Evolutionary conservation across 805 yeast species (phyloP), one percentile per base, ranked within the genome.

Genomic region (Scheffersomyces coipomensis): DNA sequence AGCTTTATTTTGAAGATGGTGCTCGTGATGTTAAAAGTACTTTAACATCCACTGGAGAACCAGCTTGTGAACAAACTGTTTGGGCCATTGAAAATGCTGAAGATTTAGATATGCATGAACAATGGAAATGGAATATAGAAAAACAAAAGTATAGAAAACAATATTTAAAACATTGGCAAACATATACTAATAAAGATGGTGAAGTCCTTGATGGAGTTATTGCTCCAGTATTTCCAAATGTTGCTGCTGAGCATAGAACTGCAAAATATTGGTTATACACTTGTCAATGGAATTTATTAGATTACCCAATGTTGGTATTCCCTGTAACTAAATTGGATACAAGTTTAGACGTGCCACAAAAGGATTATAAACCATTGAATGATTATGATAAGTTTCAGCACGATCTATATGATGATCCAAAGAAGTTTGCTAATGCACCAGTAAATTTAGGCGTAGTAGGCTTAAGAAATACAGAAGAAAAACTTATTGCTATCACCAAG

Each of bases 211-310:
- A 47, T 31, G 47, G 44, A 2, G 46, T 48, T 8, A 38, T 49
- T 34, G 52, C 53, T 12, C 53, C 53, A 5, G 53, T 49, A 4
- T 45, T 35, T 27, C 45, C 48, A 10, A 51, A 49, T 10, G 46
- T 46, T 10, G 46, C 55, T 5, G 35, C 47, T 13, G 46, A 43
- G 27, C 55, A 50, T 32, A 37, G 44, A 26, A 47, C 51, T 11
- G 51, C 49, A 7, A 47, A 44, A 19, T 52, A 52, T 30, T 52
- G 57, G 57, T 52, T 51, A 9, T 52, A 51, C 35, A 49, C 51
- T 10, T 35, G 46, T 27, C 46, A 45, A 29, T 52, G 55, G 53
- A 52, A 51, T 30, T 39, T 49, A 10, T 35, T 52, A 21, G 56
- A 51, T 34, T 47, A 47, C 24, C 56, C 55, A n/a, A 47, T 40